Conservation (phyloP, 768 basidiomycete genomes). For the Auricularia sp. region DNA sequence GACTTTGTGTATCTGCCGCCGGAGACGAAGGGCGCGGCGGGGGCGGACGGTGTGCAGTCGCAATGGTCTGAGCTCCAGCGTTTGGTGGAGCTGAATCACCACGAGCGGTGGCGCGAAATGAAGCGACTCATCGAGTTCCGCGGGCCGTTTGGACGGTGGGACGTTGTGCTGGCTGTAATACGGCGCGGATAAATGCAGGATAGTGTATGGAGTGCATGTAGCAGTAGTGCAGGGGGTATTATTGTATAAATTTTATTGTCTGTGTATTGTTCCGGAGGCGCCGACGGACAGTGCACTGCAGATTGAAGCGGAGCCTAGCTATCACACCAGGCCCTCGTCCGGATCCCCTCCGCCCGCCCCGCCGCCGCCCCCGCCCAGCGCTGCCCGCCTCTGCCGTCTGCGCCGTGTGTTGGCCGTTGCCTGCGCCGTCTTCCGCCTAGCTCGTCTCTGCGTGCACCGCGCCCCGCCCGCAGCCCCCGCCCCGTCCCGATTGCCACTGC, state of each 20-base stretch:
- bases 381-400: too few relatives aligned
- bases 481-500: too few relatives aligned
- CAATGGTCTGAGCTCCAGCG: neutral
- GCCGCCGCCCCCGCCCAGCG: too few relatives aligned
- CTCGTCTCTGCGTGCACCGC: too few relatives aligned
- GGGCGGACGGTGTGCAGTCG: constrained; percentile 31
- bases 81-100: constrained; percentile 25
- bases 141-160: constrained; percentile 76
- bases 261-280: constrained; percentile 1
- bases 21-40: constrained; percentile 11
- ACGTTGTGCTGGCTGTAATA: constrained; percentile 78
- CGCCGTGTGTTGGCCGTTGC: too few relatives aligned
- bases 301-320: neutral
- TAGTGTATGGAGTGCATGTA: neutral
- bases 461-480: too few relatives aligned
- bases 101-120: constrained; percentile 75
- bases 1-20: constrained; percentile 80
- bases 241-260: neutral
- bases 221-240: neutral
- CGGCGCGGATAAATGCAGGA: constrained; percentile 43
- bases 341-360: constrained; percentile 16
- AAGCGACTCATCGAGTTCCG: constrained; percentile 72
- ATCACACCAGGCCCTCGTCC: constrained; percentile 3
- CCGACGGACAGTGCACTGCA: neutral
- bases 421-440: too few relatives aligned